Evolutionary conservation across 1,139 yeast genomes (phyloP), one percentile per base, ranked within the genome.

Genomic region (Casaregolazyma lundiana): DNA sequence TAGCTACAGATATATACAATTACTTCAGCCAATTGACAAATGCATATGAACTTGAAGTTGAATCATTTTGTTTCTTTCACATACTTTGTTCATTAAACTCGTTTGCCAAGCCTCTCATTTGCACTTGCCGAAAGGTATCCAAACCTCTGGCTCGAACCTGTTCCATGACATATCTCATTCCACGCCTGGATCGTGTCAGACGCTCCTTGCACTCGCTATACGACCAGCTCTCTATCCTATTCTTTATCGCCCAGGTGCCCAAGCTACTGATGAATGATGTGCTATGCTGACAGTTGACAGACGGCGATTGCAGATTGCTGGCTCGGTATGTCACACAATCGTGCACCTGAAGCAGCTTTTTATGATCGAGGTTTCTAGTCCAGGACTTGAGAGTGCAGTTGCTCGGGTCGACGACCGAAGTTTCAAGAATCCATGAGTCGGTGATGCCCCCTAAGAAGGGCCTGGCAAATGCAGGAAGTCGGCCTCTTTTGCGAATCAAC

Each of bases 291-390:
- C 52, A 55, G 24, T 51, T 48, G 32, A 62, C 57, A 35, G 49
- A 43, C 7, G 52, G 48, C 1, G 50, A 18, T 6, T 40, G 42
- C 36, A 53, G 41, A 9, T 53, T 48, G 38, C 59, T 62, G 35
- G 65, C 71, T 18, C 62, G 55, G 62, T 80, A 90, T 1, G 70
- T 71, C 32, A 88, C 78, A 56, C 69, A 77, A 60, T 92, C 97
- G 61, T 88, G 95, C 16, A 92, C 85, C 54, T 83, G 74, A 50
- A 92, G 76, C 49, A 90, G 78, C 55, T 78, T 75, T 2, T 88
- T 80, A 64, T 92, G 97, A 63, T 92, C 97, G 44, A 92, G 68
- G 63, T 92, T 92, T 53, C 90, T 76, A 6, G 90, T 82, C 69
- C 87, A 88, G 1, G 95, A 79, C 50, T 70, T 63, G 76, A 90